Evolutionary conservation across 1,284 basidiomycete species (phyloP).

Genomic region (Amylostereum areolatum): DNA sequence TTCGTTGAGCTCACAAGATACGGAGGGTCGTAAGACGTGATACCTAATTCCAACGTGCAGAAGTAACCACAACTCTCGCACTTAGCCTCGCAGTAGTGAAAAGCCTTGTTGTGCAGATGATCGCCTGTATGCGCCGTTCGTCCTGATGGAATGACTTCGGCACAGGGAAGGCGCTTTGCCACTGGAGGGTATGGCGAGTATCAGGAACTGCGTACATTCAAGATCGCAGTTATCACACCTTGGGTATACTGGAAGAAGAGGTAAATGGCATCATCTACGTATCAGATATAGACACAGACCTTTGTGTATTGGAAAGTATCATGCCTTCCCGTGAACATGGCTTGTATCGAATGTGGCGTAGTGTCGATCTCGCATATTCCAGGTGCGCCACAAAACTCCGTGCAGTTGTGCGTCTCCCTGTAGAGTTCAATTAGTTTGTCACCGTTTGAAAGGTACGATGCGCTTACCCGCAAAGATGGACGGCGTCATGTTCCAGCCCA

Average conservation of each 20-base stretch:
- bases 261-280: not conserved
- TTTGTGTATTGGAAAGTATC: conserved; percentile 15
- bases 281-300: not conserved
- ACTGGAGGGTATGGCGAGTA: conserved; percentile 21
- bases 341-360: conserved; percentile 9
- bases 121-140: conserved; percentile 34
- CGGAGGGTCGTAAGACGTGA: not conserved
- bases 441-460: too few relatives aligned
- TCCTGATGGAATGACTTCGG: conserved; percentile 38
- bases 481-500: conserved; percentile 29
- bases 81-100: conserved; percentile 35
- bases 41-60: conserved; percentile 52
- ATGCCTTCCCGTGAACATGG: conserved; percentile 10
- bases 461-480: conserved; percentile 58
- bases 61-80: conserved; percentile 53
- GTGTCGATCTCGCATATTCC: conserved; percentile 14
- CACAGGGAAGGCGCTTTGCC: conserved; percentile 42
- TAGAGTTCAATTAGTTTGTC: too few relatives aligned
- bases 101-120: conserved; percentile 35
- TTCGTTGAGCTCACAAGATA: not conserved
- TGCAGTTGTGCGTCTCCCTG: conserved; percentile 12
- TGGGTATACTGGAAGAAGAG: conserved; percentile 19
- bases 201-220: not conserved
- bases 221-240: conserved; percentile 19
- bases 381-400: not conserved